These are phyloP conservation scores for Boehmeria nivea DNA, from an alignment of 306 rosid species.

Conservation along the genomic window DNA sequence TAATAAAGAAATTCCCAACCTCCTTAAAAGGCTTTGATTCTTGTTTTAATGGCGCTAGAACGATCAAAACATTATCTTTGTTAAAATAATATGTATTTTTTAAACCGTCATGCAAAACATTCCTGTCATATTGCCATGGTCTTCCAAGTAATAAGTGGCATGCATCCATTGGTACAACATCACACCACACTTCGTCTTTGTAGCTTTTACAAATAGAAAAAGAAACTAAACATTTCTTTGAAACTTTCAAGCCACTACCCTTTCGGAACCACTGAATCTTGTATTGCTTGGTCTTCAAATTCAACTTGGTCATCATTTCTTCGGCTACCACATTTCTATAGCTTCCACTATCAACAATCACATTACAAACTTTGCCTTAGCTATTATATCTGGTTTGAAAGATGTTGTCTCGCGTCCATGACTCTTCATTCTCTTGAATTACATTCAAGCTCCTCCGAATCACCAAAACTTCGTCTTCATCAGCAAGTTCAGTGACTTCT, in stretches of 20 bases:
- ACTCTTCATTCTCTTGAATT: not conserved
- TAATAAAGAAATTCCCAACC: not conserved
- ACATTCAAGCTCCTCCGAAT: not conserved
- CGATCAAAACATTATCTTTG: not conserved
- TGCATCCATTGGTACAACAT: not conserved
- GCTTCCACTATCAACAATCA: constrained; percentile 4
- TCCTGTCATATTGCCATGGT: constrained; percentile 1
- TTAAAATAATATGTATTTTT: not conserved
- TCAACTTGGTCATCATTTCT: constrained; percentile 5
- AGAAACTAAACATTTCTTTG: not conserved
- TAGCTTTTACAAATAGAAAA: constrained; percentile 6
- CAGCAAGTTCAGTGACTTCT: not conserved
- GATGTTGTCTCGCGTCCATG: not conserved
- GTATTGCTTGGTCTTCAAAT: not conserved
- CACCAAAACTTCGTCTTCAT: not conserved
- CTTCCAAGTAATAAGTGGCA: not conserved
- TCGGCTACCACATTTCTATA: constrained; percentile 2
- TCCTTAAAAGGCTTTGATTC: not conserved
- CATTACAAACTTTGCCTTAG: not conserved
- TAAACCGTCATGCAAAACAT: not conserved
- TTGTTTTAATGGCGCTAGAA: not conserved
- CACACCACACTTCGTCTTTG: constrained; percentile 4
- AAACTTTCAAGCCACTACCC: not conserved
- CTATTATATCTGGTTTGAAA: constrained; percentile 5
- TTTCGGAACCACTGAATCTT: not conserved